A percentile compares a stretch with the other conserved stretches of the same genome.
Evolutionary conservation across 495 filamentous ascomycete species (phyloP).

Genomic region (Neurospora tetraspora): DNA sequence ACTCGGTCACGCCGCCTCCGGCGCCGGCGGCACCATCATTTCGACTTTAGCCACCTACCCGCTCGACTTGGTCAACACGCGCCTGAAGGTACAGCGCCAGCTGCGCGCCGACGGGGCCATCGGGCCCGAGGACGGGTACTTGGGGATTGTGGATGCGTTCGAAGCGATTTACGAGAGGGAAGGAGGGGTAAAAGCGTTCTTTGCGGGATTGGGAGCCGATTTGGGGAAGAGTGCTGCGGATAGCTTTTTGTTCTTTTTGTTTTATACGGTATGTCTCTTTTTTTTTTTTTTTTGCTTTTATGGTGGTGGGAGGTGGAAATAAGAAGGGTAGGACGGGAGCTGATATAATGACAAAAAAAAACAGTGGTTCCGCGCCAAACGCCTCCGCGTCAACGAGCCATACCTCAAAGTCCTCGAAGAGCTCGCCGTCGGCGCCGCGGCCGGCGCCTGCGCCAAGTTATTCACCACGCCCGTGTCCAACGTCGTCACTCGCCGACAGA

Average conservation of each 20-base stretch:
- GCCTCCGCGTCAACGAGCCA: slow-evolving; percentile 35
- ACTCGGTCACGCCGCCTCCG: slow-evolving; percentile 78
- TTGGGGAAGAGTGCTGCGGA: slow-evolving; percentile 63
- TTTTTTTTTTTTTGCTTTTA: slow-evolving; percentile 13
- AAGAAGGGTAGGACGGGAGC: neutral
- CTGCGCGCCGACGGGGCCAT: slow-evolving; percentile 33
- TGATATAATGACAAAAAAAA: neutral
- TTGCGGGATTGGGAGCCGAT: slow-evolving; percentile 63
- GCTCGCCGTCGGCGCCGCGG: slow-evolving; percentile 63
- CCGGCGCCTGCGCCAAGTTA: slow-evolving; percentile 66
- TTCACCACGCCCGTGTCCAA: slow-evolving; percentile 78
- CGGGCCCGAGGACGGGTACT: slow-evolving; percentile 37
- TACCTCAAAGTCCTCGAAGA: slow-evolving; percentile 61
- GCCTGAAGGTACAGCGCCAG: slow-evolving; percentile 72
- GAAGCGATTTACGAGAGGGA: slow-evolving; percentile 60
- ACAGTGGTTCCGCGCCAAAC: slow-evolving; percentile 42
- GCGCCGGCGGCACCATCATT: slow-evolving; percentile 67
- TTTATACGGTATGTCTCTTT: slow-evolving; percentile 50
- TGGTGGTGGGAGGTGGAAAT: neutral
- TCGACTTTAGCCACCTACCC: slow-evolving; percentile 77
- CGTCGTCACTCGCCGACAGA: slow-evolving; percentile 76
- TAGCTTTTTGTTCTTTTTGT: slow-evolving; percentile 76
- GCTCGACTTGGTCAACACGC: slow-evolving; percentile 73
- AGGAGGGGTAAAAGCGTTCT: slow-evolving; percentile 62
- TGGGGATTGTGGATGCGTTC: slow-evolving; percentile 55